Conservation (phyloP, 371 early-diverging fungal genomes). For the Cokeromyces recurvatus region DNA sequence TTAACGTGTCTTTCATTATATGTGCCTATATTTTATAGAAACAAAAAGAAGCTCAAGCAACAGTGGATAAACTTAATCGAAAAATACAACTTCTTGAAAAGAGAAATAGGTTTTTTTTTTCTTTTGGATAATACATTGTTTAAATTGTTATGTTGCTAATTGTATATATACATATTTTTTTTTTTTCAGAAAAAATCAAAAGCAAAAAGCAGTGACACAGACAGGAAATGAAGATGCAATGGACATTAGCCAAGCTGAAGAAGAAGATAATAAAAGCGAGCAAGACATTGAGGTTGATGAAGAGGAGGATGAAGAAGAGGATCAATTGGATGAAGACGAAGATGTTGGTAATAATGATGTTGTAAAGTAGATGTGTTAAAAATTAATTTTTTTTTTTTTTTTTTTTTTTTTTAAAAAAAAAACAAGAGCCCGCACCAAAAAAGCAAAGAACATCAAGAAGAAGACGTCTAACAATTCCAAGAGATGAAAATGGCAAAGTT, state of each 20-base stretch:
- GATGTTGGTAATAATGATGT: conserved; percentile 5
- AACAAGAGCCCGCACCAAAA: conserved; percentile 1
- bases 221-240: conserved; percentile 6
- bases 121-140: too few species aligned
- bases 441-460: neutral
- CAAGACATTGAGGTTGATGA: conserved; percentile 2
- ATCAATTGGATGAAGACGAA: conserved; percentile 14
- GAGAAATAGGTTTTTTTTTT: neutral
- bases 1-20: too few species aligned
- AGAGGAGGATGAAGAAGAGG: conserved; percentile 12
- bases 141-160: too few species aligned
- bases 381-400: neutral
- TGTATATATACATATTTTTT: too few species aligned
- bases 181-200: neutral
- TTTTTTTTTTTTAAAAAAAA: too few species aligned
- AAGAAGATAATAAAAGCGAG: conserved; percentile 1
- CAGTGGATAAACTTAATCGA: conserved; percentile 13
- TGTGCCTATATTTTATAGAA: too few species aligned
- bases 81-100: conserved; percentile 11
- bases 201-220: neutral
- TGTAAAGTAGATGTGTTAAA: neutral
- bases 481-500: conserved; percentile 65
- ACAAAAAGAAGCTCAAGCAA: conserved; percentile 9
- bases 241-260: conserved; percentile 13
- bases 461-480: conserved; percentile 43